Evolutionary conservation across 257 asterid species (phyloP).

Genomic region (Solanum chiquidenum): DNA sequence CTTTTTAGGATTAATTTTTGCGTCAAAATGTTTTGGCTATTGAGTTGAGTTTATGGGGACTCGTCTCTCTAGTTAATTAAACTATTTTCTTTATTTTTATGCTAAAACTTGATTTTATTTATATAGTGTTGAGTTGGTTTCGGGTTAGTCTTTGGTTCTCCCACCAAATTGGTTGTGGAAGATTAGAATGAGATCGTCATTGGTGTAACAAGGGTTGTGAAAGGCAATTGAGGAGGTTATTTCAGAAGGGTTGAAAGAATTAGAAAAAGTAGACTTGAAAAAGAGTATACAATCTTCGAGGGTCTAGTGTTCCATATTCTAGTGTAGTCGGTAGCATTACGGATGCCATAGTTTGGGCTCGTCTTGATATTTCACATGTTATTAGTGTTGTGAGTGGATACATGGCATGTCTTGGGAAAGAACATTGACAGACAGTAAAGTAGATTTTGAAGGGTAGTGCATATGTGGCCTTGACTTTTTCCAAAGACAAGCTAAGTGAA

Average conservation of each 20-base stretch:
- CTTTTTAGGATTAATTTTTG: not conserved
- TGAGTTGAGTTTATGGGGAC: not conserved
- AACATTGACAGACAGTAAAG: not conserved
- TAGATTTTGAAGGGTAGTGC: not conserved
- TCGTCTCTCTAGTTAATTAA: not conserved
- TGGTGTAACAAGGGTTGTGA: not conserved
- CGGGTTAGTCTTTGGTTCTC: not conserved
- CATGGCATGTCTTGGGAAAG: not conserved
- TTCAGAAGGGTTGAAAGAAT: no score
- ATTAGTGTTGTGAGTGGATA: not conserved
- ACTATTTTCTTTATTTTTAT: not conserved
- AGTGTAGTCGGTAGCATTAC: not conserved
- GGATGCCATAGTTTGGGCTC: not conserved
- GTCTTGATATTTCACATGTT: not conserved
- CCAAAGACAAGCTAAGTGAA: not conserved
- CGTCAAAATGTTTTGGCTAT: not conserved
- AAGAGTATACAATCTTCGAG: not conserved
- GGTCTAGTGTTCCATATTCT: not conserved
- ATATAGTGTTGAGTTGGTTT: no score
- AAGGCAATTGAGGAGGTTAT: not conserved
- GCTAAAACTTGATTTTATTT: not conserved
- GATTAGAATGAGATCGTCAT: not conserved
- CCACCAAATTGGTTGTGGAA: not conserved
- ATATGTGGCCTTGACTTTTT: not conserved
- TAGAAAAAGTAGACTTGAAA: not conserved